phyloP scores from a whole-genome alignment of 2,329 filamentous ascomycete genomes.

The Aureobasidium sp. region DNA sequence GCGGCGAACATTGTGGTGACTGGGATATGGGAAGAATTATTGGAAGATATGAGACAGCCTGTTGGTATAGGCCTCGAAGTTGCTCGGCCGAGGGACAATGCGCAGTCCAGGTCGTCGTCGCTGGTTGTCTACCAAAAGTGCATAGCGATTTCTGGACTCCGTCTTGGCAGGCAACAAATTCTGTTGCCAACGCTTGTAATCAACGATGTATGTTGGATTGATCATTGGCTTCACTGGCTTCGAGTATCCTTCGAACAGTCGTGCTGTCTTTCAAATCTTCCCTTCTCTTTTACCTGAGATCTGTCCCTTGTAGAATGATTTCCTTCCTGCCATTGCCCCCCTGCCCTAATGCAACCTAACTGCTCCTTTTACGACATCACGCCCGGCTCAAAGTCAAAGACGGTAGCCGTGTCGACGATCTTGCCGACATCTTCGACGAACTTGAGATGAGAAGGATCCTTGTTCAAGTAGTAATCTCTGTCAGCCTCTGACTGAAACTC shows the following conservation, averaged over 20 bases:
- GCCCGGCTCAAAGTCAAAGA: constrained; percentile 54
- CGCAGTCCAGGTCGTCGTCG: background rate
- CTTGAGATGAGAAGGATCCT: constrained; percentile 56
- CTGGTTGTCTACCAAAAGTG: background rate
- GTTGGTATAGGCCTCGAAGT: background rate
- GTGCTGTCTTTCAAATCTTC: background rate
- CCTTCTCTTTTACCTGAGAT: background rate
- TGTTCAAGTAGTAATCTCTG: constrained; percentile 58
- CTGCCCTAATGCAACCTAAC: background rate
- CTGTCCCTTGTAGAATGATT: background rate
- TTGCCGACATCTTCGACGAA: constrained; percentile 49
- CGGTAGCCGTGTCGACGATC: constrained; percentile 47
- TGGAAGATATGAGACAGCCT: too few species aligned
- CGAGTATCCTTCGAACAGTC: background rate
- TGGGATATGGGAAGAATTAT: background rate
- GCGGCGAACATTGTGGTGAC: constrained; percentile 11
- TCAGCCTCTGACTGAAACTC: constrained; percentile 59
- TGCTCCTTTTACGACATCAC: constrained; percentile 32
- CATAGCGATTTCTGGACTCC: constrained; percentile 1
- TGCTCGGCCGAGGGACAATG: background rate
- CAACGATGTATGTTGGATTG: constrained; percentile 19
- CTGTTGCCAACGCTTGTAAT: background rate
- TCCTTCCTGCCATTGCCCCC: background rate
- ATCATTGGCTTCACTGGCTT: background rate
- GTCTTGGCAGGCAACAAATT: background rate